These are phyloP conservation scores for Athelia sp. DNA, from an alignment of 1,284 basidiomycete species.

Conservation along the genomic window DNA sequence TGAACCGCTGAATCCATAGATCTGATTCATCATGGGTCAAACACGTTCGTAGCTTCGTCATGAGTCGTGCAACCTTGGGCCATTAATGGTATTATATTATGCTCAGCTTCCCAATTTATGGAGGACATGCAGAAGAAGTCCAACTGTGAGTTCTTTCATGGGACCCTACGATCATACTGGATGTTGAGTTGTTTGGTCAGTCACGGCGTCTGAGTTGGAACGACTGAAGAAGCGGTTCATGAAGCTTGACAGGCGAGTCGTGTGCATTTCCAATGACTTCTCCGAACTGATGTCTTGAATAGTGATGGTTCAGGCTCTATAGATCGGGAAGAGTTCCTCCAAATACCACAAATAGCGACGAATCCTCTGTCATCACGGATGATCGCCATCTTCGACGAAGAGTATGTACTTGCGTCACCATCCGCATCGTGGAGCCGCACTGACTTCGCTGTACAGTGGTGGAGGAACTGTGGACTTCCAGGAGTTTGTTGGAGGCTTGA, in stretches of 20 bases:
- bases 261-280: background rate
- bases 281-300: constrained; percentile 2
- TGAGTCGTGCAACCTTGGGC: background rate
- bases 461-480: constrained; percentile 99
- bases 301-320: constrained; percentile 96
- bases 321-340: constrained; percentile 97
- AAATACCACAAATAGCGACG: constrained; percentile 98
- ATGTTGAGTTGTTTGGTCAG: constrained; percentile 33
- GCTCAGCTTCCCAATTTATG: constrained; percentile 82
- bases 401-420: constrained; percentile 53
- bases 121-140: constrained; percentile 91
- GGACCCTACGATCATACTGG: constrained; percentile 1
- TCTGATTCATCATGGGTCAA: constrained; percentile 57
- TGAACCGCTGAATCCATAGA: background rate
- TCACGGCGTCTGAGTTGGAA: constrained; percentile 89
- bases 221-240: constrained; percentile 98
- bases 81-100: background rate
- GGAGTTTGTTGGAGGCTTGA: constrained; percentile 96
- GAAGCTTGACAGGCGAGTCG: constrained; percentile 86
- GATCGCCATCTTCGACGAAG: constrained; percentile 99
- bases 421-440: constrained; percentile 1
- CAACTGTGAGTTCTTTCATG: constrained; percentile 64
- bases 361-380: constrained; percentile 96
- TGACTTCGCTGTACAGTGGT: constrained; percentile 50
- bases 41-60: constrained; percentile 51